Percentiles rank a stretch among this genome's conserved stretches.
Conservation (phyloP, 1,284 basidiomycete genomes). For the Pseudozyma thailandica region DNA sequence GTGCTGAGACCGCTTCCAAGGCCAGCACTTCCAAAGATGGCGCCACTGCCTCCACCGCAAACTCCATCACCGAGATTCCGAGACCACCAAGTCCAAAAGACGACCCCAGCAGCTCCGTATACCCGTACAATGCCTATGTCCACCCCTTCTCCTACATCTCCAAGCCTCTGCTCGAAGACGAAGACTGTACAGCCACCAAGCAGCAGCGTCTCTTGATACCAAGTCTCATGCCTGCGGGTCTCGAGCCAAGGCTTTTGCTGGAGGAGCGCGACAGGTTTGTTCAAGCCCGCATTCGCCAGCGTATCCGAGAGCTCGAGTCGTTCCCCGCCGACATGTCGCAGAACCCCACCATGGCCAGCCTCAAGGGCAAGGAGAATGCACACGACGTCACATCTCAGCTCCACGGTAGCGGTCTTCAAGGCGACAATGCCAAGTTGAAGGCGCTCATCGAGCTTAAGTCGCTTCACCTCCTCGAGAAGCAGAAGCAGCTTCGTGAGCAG, state of each 20-base stretch:
- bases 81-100: slow-evolving; percentile 70
- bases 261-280: slow-evolving; percentile 92
- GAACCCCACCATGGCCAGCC: slow-evolving; percentile 50
- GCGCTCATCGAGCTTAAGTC: slow-evolving; percentile 94
- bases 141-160: slow-evolving; percentile 78
- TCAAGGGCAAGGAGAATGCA: slow-evolving; percentile 49
- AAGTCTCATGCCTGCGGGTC: slow-evolving; percentile 88
- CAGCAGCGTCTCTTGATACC: slow-evolving; percentile 86
- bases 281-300: slow-evolving; percentile 87
- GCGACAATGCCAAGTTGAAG: slow-evolving; percentile 77
- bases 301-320: slow-evolving; percentile 86
- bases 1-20: slow-evolving; percentile 72
- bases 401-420: slow-evolving; percentile 62
- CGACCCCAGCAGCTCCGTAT: slow-evolving; percentile 82
- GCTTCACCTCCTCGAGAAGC: slow-evolving; percentile 89
- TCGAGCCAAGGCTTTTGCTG: slow-evolving; percentile 89
- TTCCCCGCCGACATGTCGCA: slow-evolving; percentile 79
- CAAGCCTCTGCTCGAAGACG: slow-evolving; percentile 55
- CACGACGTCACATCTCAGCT: slow-evolving; percentile 27
- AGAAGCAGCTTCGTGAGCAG: slow-evolving; percentile 83
- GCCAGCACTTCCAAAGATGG: slow-evolving; percentile 26
- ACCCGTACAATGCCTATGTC: slow-evolving; percentile 94
- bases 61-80: slow-evolving; percentile 53
- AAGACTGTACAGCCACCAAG: slow-evolving; percentile 72
- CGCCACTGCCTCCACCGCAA: slow-evolving; percentile 17